phyloP scores from a whole-genome alignment of 352 stramenopile genomes.

The Phytopythium vexans region DNA sequence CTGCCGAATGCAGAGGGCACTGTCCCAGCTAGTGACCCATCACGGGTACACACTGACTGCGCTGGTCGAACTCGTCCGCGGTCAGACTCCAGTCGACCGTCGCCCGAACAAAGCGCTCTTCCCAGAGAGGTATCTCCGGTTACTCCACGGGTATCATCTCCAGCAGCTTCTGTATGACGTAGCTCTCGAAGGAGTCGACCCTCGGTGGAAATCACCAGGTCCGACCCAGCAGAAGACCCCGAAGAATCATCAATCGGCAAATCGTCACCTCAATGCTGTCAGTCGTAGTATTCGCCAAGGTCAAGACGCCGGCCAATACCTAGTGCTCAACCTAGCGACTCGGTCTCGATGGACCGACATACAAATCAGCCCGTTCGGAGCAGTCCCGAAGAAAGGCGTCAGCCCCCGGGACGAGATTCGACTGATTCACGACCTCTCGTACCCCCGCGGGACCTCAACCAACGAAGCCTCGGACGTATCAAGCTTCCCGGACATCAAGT shows the following conservation, averaged over 20 bases:
- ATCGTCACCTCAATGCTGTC: too few species aligned
- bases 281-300: too few species aligned
- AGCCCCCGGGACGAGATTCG: not conserved
- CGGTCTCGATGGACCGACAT: not conserved
- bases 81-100: not conserved
- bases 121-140: not conserved
- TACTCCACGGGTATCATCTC: too few species aligned
- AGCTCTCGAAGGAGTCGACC: too few species aligned
- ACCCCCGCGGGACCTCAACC: not conserved
- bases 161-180: too few species aligned
- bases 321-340: not conserved
- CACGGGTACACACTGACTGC: too few species aligned
- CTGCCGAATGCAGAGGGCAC: too few species aligned
- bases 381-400: too few species aligned
- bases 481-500: not conserved
- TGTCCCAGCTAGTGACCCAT: too few species aligned
- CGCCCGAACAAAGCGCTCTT: not conserved
- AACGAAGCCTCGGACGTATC: not conserved
- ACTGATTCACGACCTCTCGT: conserved; percentile 4
- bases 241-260: too few species aligned
- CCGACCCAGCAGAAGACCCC: too few species aligned
- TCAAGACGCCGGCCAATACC: not conserved
- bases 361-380: not conserved
- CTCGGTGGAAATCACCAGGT: too few species aligned
- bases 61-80: not conserved